Evolutionary conservation across 208 protist species (phyloP), one percentile per base, ranked within the genome.

Genomic region (Leishmania tarentolae): DNA sequence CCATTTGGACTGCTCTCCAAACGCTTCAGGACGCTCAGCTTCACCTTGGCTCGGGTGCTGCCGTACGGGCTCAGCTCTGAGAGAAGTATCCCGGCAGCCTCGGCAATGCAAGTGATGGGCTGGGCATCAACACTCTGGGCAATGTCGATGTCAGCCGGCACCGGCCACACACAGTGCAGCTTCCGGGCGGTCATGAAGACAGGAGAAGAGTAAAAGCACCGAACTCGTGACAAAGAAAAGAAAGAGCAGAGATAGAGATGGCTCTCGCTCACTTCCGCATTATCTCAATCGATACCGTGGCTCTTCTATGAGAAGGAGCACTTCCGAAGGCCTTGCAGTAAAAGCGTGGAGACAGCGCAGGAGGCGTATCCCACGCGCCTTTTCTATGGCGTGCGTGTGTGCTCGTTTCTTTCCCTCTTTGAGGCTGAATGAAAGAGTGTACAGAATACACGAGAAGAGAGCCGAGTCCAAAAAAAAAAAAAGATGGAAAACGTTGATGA

Each of bases 141-240:
- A 83, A 99, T 99, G 19, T 98, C 98, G 66, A 99, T 93, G 89
- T 99, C 98, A 8, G 89, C 93, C 15, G 97, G 98, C 65, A 99
- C 97, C 42, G 95, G 96, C 53, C 57, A 73, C 59, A 89, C 78
- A 61, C 90, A 93, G 74, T 88, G 47, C 65, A 96, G 66, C 75
- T 85, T 87, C 40, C 90, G 91, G 81, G 86, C 73, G 42, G 91
- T 89, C 90, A 90, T 94, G 79, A 50, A 77, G 52, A 81, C 19
- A 28, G 52, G 40, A 66, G 80, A 82, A 78, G 31, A 56, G 31
- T 65, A 78, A 81, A 87, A 47, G 37, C 46, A 44, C 46, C 17
- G 46, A 87, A 82, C 4, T 61, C 28, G 1, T 31, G 11, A 4
- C 0, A 73, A 31, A 9, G 21, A 11, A 21, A 53, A 73, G 7